Percentiles rank a stretch among this genome's conserved stretches.
phyloP scores from a whole-genome alignment of 495 filamentous ascomycete species.

The Tuber magnatum region DNA sequence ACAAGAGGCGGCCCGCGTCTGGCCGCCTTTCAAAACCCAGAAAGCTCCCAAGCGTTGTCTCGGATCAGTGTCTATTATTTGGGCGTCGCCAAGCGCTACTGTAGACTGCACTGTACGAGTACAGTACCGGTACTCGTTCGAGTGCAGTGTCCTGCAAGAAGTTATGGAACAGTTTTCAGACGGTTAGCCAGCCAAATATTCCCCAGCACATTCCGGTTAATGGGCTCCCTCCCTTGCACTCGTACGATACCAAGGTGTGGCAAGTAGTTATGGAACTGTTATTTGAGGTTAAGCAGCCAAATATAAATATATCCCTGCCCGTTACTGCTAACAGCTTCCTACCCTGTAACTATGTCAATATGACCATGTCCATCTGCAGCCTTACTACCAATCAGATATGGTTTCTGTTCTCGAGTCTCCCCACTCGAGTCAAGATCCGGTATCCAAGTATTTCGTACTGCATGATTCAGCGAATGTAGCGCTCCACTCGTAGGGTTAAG shows the following conservation, averaged over 20 bases:
- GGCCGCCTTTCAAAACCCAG: neutral
- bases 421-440: neutral
- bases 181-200: too few species aligned
- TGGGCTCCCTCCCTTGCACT: too few species aligned
- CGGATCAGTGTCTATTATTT: neutral
- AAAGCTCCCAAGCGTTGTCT: neutral
- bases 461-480: neutral
- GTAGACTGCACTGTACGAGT: neutral
- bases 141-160: too few species aligned
- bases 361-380: neutral
- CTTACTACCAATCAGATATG: neutral
- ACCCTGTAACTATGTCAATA: neutral
- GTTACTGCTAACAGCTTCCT: neutral
- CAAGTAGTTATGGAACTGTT: neutral
- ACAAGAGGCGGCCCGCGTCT: constrained; percentile 1
- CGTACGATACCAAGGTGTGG: neutral
- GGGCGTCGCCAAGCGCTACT: neutral
- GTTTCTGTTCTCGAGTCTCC: neutral
- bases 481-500: neutral
- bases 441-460: neutral
- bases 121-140: too few species aligned
- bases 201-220: too few species aligned
- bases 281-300: neutral
- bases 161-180: too few species aligned
- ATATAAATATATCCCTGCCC: neutral